Percentiles rank a stretch among this genome's conserved stretches.
Evolutionary conservation across 2,329 filamentous ascomycete species (phyloP).

Genomic region (Xylaria multiplex): DNA sequence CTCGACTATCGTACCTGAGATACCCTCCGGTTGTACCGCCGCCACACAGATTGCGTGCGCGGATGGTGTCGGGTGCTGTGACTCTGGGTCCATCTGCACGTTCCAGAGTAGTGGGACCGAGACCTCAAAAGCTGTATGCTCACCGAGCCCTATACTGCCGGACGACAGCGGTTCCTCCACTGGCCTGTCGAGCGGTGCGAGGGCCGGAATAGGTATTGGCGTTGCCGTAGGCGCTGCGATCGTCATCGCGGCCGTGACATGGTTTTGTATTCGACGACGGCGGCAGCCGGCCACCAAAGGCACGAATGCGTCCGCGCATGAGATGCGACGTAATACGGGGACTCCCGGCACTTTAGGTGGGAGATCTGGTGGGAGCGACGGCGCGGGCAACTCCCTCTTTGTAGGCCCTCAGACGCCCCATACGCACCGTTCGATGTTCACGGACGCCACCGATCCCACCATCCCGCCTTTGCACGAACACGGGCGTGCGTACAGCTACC

Average conservation of each 20-base stretch:
- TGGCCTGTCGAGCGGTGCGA: conserved; percentile 57
- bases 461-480: conserved; percentile 45
- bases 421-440: conserved; percentile 44
- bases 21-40: conserved; percentile 57
- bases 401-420: conserved; percentile 32
- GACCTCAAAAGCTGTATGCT: conserved; percentile 48
- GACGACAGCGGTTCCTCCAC: conserved; percentile 46
- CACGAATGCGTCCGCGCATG: conserved; percentile 22
- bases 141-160: conserved; percentile 42
- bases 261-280: conserved; percentile 59
- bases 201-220: conserved; percentile 67
- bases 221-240: conserved; percentile 57
- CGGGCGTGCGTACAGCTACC: conserved; percentile 53
- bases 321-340: conserved; percentile 22
- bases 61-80: conserved; percentile 61
- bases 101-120: conserved; percentile 53
- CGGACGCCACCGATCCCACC: conserved; percentile 48
- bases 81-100: conserved; percentile 50
- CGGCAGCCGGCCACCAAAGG: conserved; percentile 5
- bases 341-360: not conserved
- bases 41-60: conserved; percentile 57
- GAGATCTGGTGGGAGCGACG: not conserved
- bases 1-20: conserved; percentile 48
- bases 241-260: conserved; percentile 57
- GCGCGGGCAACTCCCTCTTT: conserved; percentile 33